Conservation (phyloP, 2,329 filamentous ascomycete genomes). For the Albophoma yamanashiensis region DNA sequence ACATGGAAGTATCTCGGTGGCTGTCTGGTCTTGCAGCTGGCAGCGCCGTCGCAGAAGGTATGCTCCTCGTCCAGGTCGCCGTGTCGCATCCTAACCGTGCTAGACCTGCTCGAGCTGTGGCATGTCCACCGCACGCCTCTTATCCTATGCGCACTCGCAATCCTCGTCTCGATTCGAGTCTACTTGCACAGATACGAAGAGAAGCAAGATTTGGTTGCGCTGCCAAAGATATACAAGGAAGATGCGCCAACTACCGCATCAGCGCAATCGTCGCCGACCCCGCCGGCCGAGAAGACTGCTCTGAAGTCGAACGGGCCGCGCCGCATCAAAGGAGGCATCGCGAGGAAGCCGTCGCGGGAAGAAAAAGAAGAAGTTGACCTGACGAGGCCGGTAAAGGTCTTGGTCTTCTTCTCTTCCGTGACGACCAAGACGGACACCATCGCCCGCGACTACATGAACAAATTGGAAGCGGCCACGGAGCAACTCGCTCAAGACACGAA, state of each 20-base stretch:
- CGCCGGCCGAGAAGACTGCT: conserved; percentile 15
- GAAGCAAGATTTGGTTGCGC: conserved; percentile 21
- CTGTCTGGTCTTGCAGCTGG: neutral
- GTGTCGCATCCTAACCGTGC: neutral
- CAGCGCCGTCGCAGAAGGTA: neutral
- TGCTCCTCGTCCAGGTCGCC: neutral
- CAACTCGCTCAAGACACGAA: conserved; percentile 28
- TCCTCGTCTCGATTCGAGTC: conserved; percentile 27
- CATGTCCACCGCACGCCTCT: conserved; percentile 34
- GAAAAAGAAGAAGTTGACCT: conserved; percentile 17
- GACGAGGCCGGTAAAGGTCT: conserved; percentile 49
- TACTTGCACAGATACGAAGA: conserved; percentile 29
- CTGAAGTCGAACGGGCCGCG: conserved; percentile 31
- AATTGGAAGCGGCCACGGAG: conserved; percentile 41
- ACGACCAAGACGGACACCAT: conserved; percentile 73
- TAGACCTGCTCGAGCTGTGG: conserved; percentile 32
- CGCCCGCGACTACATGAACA: conserved; percentile 51
- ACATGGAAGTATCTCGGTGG: neutral
- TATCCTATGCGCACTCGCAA: conserved; percentile 25
- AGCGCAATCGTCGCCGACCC: neutral
- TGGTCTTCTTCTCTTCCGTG: conserved; percentile 85
- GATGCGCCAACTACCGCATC: conserved; percentile 1
- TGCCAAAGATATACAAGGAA: conserved; percentile 24
- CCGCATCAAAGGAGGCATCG: conserved; percentile 35
- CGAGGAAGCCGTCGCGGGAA: conserved; percentile 17